Base-by-base conservation (phyloP, 345 rosid species). In the Combretum micranthum region DNA sequence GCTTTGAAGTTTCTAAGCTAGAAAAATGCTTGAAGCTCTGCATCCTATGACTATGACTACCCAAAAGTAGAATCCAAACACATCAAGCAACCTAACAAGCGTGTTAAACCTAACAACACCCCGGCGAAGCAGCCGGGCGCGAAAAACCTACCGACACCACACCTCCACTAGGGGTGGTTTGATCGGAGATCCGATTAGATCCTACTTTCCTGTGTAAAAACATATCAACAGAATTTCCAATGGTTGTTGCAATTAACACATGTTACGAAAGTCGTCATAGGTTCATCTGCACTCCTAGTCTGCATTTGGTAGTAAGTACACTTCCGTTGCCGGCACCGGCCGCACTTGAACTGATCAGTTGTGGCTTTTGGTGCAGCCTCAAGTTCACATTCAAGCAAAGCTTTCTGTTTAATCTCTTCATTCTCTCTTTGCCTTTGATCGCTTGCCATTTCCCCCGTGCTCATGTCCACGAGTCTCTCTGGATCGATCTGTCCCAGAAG, bases 271-370 rank as follows among this genome's bases (percentile, higher is more conserved):
- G 87, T 72, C 13, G 83, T 78, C 82, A 81, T 82, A 2, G 87
- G 84, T 59, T 82, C 84, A 59, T 81, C 81, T 0, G 81, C 83
- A 16, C 86, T 81, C 75, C 86, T 69, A 2, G 81, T 82, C 69
- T 78, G 84, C 75, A 78, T 61, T 62, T 73, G 82, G 47, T 71
- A 51, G 70, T 78, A 76, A 13, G 71, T 78, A 57, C 63, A 57
- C 56, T 59, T 69, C 39, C 78, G 64, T 51, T 76, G 79, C 16
- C 79, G 67, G 23, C 83, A 78, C 2, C 76, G 66, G n/a, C 70
- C 57, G 16, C 87, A 76, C 74, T 62, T 73, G 58, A 81, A 81
- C 63, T 76, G 77, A 62, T 75, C 83, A 0, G 83, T 81, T 19
- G 87, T 81, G 57, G 79, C 79, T 60, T 65, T 58, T 13, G 67